Percentiles rank a stretch among this genome's conserved stretches.
Evolutionary conservation across 345 rosid genomes (phyloP).

Genomic region (Anacardium occidentale): DNA sequence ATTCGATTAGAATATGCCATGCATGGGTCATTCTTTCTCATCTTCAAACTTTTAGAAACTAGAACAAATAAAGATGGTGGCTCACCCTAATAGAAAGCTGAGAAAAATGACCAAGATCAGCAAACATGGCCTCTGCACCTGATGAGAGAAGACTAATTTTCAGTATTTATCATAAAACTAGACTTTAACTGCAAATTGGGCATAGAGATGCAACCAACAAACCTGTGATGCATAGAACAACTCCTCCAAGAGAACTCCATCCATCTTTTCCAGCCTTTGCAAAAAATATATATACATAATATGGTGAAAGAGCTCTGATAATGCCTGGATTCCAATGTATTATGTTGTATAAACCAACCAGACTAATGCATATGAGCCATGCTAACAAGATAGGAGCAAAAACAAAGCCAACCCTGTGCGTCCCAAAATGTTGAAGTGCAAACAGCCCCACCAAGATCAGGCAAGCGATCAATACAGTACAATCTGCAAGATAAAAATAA

Average conservation of each 20-base stretch:
- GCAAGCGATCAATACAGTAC: conserved; percentile 27
- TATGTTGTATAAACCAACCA: conserved; percentile 44
- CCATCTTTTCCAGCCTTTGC: conserved; percentile 28
- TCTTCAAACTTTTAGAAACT: not conserved
- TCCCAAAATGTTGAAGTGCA: conserved; percentile 47
- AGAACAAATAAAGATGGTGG: not conserved
- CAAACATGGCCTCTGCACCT: conserved; percentile 49
- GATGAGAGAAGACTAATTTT: not conserved
- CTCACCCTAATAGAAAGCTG: conserved; percentile 33
- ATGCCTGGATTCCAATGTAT: conserved; percentile 38
- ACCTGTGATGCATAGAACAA: conserved; percentile 52
- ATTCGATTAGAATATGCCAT: not conserved
- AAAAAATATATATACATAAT: conserved; percentile 36
- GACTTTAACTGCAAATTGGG: not conserved
- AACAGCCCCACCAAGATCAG: conserved; percentile 38
- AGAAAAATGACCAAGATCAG: conserved; percentile 47
- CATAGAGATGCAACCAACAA: conserved; percentile 2
- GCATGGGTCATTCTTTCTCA: not conserved
- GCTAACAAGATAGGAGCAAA: conserved; percentile 41
- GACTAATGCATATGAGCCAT: conserved; percentile 38
- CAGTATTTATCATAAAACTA: not conserved
- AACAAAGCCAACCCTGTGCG: conserved; percentile 40
- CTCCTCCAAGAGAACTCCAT: conserved; percentile 48
- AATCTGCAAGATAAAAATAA: conserved; percentile 15
- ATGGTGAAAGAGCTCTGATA: conserved; percentile 38